Conservation (phyloP, 306 rosid genomes). For the Medicago arabica region DNA sequence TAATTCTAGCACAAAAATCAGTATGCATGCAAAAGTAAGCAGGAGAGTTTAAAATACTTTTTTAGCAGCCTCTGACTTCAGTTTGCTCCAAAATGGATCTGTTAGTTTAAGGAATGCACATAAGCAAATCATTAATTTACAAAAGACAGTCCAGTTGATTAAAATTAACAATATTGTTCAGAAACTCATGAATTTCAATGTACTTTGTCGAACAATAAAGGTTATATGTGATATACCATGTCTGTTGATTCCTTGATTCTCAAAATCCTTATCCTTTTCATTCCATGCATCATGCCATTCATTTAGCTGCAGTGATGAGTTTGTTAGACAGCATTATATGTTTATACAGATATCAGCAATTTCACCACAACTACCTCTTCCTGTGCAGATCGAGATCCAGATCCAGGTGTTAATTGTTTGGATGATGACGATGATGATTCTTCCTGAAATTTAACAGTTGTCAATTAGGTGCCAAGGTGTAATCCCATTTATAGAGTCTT, state of each 20-base stretch:
- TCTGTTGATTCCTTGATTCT: constrained; percentile 52
- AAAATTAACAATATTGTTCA: constrained; percentile 17
- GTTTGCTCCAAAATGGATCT: constrained; percentile 89
- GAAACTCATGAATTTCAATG: constrained; percentile 19
- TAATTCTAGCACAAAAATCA: constrained; percentile 16
- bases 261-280: constrained; percentile 59
- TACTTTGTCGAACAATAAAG: neutral
- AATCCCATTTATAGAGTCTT: constrained; percentile 17
- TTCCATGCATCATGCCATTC: constrained; percentile 96
- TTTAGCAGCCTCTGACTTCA: constrained; percentile 70
- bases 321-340: constrained; percentile 27
- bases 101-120: constrained; percentile 51
- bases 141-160: constrained; percentile 11
- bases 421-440: constrained; percentile 63
- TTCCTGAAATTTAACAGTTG: constrained; percentile 56
- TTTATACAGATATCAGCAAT: constrained; percentile 30
- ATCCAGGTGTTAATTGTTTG: constrained; percentile 61
- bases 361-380: constrained; percentile 56
- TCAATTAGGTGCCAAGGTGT: constrained; percentile 11
- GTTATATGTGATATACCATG: constrained; percentile 54
- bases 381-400: constrained; percentile 43
- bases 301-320: constrained; percentile 57
- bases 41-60: constrained; percentile 60
- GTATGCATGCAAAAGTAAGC: constrained; percentile 12
- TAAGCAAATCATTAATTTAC: constrained; percentile 13